Evolutionary conservation across 495 filamentous ascomycete genomes (phyloP), one percentile per base, ranked within the genome.

Genomic region (Wilcoxina mikolae): DNA sequence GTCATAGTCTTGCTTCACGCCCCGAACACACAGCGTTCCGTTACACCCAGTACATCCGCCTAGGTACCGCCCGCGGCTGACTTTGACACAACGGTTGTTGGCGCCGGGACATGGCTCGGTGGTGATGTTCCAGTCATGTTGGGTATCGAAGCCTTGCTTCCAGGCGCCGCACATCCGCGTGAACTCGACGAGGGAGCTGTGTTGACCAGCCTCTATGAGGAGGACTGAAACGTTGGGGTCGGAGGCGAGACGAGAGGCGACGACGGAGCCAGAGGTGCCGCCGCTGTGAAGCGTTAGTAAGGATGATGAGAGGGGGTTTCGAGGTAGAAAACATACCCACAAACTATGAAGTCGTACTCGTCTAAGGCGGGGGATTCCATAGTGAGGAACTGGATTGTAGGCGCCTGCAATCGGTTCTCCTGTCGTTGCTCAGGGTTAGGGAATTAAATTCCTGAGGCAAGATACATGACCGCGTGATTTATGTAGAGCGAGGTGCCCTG

Each of bases 1-100:
- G 67, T 81, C 76, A 51, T 76, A 83, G 54, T 79, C 79, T 41
- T 75, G 74, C 42, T 74, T 74, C 51, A 66, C 69, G 20, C 79
- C 80, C 9, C 77, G 77, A 33, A 81, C 71, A 62, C 76, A 79
- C n/a, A 78, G 71, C 31, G 74, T 81, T 50, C 77, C 78, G 67
- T 82, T 83, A 54, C 75, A 73, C 15, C 74, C 77, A 55, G 72
- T 76, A 44, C 69, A 75, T 3, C 78, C 78, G 23, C 80, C 76
- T 15, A 83, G 71, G 53, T 76, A 74, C 52, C 72, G 75, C 28
- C 79, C 80, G 46, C 78, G 73, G 42, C 74, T 80, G 57, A 76
- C 69, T 57, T 80, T 78, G 54, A 77, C 73, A 48, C 73, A 71
- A 33, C 77, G 73, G 35, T 74, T 69, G 41, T 76, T 68, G 24